These are phyloP conservation scores for Camelina hispida DNA, from an alignment of 345 rosid species.

Conservation along the genomic window DNA sequence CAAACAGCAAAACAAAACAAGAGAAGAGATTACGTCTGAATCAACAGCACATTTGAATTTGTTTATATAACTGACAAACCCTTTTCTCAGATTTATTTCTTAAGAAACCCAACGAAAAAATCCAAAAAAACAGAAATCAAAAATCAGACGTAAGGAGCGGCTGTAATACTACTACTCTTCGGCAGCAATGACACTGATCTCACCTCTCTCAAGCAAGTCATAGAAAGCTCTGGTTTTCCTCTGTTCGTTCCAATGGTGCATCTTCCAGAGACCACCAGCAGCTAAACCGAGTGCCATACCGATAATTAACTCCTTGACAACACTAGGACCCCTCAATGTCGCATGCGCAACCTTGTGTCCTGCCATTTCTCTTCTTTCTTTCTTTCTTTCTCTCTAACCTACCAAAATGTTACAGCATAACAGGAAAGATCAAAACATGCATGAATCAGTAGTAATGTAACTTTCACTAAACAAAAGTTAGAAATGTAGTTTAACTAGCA, in stretches of 20 bases:
- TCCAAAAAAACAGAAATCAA: neutral
- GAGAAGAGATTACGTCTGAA: conserved; percentile 6
- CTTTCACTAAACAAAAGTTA: neutral
- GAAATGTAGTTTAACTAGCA: neutral
- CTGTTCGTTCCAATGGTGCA: conserved; percentile 84
- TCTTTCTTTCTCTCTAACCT: conserved; percentile 35
- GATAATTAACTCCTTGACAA: conserved; percentile 68
- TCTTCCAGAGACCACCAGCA: conserved; percentile 75
- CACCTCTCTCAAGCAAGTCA: conserved; percentile 77
- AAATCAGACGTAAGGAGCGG: neutral
- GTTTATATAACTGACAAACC: conserved; percentile 26
- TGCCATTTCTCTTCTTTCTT: conserved; percentile 53
- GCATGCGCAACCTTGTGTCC: conserved; percentile 75
- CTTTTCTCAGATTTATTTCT: conserved; percentile 29
- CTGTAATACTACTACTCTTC: conserved; percentile 42
- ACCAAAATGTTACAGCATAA: conserved; percentile 8
- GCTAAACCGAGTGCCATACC: conserved; percentile 62
- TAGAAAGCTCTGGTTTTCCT: conserved; percentile 73
- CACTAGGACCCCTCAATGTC: conserved; percentile 82
- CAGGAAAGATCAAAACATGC: conserved; percentile 15
- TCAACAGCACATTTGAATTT: conserved; percentile 7
- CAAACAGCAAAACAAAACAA: conserved; percentile 11
- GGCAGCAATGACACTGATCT: conserved; percentile 77
- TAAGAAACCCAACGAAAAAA: neutral
- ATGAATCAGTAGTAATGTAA: neutral